These are phyloP conservation scores for Trichoderma asperellum DNA, from an alignment of 2,329 filamentous ascomycete species.

Conservation along the genomic window DNA sequence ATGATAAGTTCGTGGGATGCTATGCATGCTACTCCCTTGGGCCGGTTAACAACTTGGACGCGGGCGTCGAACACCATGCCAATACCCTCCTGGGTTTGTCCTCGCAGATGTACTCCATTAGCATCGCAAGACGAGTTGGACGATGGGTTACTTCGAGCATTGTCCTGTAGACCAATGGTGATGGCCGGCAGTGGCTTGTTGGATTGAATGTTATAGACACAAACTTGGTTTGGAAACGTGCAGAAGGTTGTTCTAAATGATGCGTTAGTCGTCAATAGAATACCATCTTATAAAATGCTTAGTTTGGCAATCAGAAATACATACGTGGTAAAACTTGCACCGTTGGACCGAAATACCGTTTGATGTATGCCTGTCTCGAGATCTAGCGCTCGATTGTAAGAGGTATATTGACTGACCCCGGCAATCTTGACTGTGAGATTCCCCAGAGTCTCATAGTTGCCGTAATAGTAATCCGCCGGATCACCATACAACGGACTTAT, in stretches of 20 bases:
- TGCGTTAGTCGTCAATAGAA: not conserved
- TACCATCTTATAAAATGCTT: not conserved
- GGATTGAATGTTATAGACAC: constrained; percentile 31
- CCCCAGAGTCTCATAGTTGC: constrained; percentile 31
- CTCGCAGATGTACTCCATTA: constrained; percentile 18
- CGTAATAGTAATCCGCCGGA: constrained; percentile 26
- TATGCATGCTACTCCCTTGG: not conserved
- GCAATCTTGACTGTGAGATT: constrained; percentile 32
- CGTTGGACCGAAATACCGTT: constrained; percentile 20
- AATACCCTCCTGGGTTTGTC: constrained; percentile 13
- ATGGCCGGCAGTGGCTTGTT: constrained; percentile 44
- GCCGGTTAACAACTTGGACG: constrained; percentile 11
- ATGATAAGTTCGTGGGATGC: constrained; percentile 35
- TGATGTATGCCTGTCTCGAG: constrained; percentile 29
- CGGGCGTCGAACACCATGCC: constrained; percentile 25
- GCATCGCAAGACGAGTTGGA: constrained; percentile 31
- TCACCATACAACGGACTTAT: constrained; percentile 29
- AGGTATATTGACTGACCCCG: constrained; percentile 17
- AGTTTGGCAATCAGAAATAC: not conserved
- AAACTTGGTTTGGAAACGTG: constrained; percentile 47
- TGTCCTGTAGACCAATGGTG: constrained; percentile 49
- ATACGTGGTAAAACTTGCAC: constrained; percentile 32
- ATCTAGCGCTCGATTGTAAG: constrained; percentile 28
- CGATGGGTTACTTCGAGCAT: constrained; percentile 33
- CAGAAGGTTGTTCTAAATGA: constrained; percentile 43